phyloP scores from a whole-genome alignment of 192 early-diverging fungal genomes.

The Coemansia sp. region DNA sequence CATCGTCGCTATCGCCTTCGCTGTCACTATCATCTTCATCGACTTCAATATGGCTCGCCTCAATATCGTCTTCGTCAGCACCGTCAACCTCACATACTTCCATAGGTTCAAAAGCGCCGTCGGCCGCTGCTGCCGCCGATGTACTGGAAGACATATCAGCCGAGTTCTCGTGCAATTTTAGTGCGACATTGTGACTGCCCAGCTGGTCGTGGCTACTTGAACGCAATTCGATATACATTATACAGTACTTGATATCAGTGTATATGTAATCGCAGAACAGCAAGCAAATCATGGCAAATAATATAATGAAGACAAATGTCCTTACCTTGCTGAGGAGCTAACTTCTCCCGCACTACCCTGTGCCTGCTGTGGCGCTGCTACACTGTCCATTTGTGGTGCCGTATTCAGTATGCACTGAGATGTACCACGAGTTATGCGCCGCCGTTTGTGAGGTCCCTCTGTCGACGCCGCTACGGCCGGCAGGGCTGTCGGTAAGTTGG shows the following conservation, averaged over 20 bases:
- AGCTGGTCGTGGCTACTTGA: neutral
- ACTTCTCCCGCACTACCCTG: neutral
- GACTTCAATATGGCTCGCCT: conserved; percentile 7
- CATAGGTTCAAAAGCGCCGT: neutral
- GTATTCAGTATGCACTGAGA: neutral
- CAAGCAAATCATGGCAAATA: neutral
- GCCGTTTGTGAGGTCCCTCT: neutral
- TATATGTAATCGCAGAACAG: neutral
- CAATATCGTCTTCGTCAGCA: neutral
- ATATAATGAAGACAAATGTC: neutral
- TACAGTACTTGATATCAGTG: neutral
- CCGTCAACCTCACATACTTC: neutral
- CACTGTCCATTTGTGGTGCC: neutral
- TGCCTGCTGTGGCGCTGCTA: neutral
- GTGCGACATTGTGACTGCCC: neutral
- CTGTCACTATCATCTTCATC: neutral
- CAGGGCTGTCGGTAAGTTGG: neutral
- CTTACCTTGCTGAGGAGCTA: conserved; percentile 14
- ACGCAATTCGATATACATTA: neutral
- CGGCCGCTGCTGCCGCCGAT: neutral
- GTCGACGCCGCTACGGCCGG: neutral
- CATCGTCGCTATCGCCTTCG: neutral
- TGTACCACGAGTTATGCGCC: neutral
- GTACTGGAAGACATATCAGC: neutral
- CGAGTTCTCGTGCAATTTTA: neutral